phyloP scores from a whole-genome alignment of 768 basidiomycete genomes.

The Calocera cornea region DNA sequence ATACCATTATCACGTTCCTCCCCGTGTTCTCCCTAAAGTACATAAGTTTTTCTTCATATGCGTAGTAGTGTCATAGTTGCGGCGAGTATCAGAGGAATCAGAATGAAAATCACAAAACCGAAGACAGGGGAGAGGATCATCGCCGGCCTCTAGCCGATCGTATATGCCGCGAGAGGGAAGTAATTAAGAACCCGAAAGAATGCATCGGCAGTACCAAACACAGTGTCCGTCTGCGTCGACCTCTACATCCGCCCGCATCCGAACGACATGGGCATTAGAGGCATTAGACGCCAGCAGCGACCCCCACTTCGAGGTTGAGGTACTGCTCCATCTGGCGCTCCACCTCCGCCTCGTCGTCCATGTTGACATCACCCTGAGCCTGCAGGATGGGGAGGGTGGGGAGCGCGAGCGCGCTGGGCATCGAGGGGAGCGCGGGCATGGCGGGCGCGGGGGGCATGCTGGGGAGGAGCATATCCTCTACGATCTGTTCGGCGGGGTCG shows the following conservation, averaged over 20 bases:
- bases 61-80: neutral
- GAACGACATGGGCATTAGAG: no score
- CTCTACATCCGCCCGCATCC: no score
- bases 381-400: slow-evolving; percentile 4
- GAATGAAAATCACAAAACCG: neutral
- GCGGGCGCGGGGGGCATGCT: neutral
- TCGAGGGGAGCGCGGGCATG: neutral
- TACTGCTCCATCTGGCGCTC: slow-evolving; percentile 4
- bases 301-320: neutral
- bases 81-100: neutral
- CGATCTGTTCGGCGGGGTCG: neutral
- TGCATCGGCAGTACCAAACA: no score
- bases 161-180: neutral
- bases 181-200: no score
- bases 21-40: no score
- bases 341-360: slow-evolving; percentile 1
- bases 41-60: neutral
- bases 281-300: neutral
- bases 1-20: no score
- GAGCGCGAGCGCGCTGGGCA: neutral
- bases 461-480: neutral
- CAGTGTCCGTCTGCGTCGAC: no score
- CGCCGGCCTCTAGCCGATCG: neutral
- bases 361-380: neutral
- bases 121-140: neutral